Evolutionary conservation across 2,329 filamentous ascomycete genomes (phyloP), one percentile per base, ranked within the genome.

Genomic region (Meredithiella fracta): DNA sequence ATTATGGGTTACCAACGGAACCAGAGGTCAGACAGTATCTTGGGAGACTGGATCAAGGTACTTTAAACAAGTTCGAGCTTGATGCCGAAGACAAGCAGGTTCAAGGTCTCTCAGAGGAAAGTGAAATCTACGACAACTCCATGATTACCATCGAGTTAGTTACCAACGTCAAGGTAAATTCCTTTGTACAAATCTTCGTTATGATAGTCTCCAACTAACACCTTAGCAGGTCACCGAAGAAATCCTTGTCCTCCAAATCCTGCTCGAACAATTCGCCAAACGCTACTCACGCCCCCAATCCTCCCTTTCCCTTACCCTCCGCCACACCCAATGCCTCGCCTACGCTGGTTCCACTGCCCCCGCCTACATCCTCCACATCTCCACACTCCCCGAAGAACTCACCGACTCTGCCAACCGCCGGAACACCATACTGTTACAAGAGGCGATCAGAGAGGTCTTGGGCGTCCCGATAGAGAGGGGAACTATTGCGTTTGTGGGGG

Each of bases 321-420:
- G 84, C 44, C 86, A 92, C 63, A 82, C 83, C 25, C 76, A 79
- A 14, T 86, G 83, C 64, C 77, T 95, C 62, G 72, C 87, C 56
- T 83, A 91, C 59, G 85, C 79, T 1, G 85, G 82, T 37, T 82
- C 80, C 3, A 84, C 86, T 60, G 83, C 89, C 53, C 84, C 86
- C 2, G 85, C 86, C 20, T 96, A 95, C 64, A 76, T 82, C 59
- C 72, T 94, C 63, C 83, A 79, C 34, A 77, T 95, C 58, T 82
- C 77, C 37, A 82, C 86, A 0, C 72, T 92, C 8, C 75, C 84
- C 1, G 73, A 73, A 9, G 76, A 86, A 60, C 70, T 92, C 57
- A 81, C 83, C 59, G 79, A 85, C 0, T 77, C 80, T 2, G 86
- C 80, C 54, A 95, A 95, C 69, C 85, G 85, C 65, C 80, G 87